Conservation (phyloP, 495 filamentous ascomycete genomes). For the Aspergillus biplanus region DNA sequence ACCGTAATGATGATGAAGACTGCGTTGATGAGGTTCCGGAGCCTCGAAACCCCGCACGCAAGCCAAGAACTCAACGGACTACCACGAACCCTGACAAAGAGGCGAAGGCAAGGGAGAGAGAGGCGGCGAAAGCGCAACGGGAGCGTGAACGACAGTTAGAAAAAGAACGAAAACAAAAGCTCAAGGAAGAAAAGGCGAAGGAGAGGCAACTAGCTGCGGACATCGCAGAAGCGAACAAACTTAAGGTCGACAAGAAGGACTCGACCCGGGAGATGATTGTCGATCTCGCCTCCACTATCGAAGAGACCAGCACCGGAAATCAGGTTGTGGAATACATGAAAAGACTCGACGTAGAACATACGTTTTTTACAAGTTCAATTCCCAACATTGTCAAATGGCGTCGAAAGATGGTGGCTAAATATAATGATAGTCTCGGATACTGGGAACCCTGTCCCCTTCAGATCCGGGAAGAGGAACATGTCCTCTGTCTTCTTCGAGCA, state of each 20-base stretch:
- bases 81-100: conserved; percentile 48
- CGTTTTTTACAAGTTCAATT: conserved; percentile 52
- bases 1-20: conserved; percentile 17
- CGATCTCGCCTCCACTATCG: conserved; percentile 64
- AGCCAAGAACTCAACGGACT: conserved; percentile 39
- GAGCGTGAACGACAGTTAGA: conserved; percentile 48
- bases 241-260: conserved; percentile 75
- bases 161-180: conserved; percentile 52
- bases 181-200: conserved; percentile 59
- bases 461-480: conserved; percentile 66
- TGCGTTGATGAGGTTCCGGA: conserved; percentile 31
- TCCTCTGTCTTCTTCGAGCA: conserved; percentile 67
- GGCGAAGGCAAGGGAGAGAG: conserved; percentile 57
- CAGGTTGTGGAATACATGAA: conserved; percentile 58
- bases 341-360: conserved; percentile 59
- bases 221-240: conserved; percentile 73
- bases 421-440: conserved; percentile 60
- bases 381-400: conserved; percentile 74
- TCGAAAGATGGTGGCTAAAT: conserved; percentile 66
- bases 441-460: conserved; percentile 67
- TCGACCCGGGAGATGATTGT: conserved; percentile 84
- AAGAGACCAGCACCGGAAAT: conserved; percentile 48
- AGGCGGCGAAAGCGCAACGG: conserved; percentile 48
- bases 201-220: conserved; percentile 72
- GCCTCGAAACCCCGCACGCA: conserved; percentile 25